Base-by-base conservation (phyloP, 1,284 basidiomycete genomes). In the Pseudozyma pruni region DNA sequence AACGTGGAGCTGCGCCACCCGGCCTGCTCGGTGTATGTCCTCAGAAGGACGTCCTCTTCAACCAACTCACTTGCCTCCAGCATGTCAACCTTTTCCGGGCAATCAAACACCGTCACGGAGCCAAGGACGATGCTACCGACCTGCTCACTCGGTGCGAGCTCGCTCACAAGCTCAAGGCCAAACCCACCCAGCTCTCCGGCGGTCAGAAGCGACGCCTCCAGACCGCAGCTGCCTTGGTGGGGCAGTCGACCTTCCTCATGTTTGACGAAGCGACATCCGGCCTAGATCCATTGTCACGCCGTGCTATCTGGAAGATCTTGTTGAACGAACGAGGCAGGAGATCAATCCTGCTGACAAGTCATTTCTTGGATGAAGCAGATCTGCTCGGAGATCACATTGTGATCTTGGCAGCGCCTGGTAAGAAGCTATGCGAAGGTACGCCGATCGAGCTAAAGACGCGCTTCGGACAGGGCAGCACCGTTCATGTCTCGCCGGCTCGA, bases 201-300 rank as follows among this genome's bases (percentile, higher is more conserved):
- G 91, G 91, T 8, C 90, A 92, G 84, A 92, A 92, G 84, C 83
- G 91, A 75, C 91, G 91, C 83, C 83, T 92, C 22, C 90, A 92
- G 75, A 84, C 92, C 19, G 91, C 91, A 0, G 88, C 90, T 62
- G 90, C 90, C 5, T 81, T 92, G 9, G 85, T 91, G 11, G 90
- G 90, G 4, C 90, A 89, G 0, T 90, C 89, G 2, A 87, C 76
- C 88, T 88, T 92, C 68, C 84, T 92, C 14, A 85, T 92, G 19
- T 89, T 92, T 8, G 91, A 85, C 62, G 84, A 88, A 83, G 90
- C 90, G 73, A 91, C 89, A 2, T 90, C 89, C 9, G 91, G 91
- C 6, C 88, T 92, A 7, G 91, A 92, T 79, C 91, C 91, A 0
- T 82, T 92, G 32, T 90, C 90, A 43, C 85, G 91, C 42, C 85